Base-by-base conservation (phyloP, 164 flowering plant genomes). In the Annona squamosa region DNA sequence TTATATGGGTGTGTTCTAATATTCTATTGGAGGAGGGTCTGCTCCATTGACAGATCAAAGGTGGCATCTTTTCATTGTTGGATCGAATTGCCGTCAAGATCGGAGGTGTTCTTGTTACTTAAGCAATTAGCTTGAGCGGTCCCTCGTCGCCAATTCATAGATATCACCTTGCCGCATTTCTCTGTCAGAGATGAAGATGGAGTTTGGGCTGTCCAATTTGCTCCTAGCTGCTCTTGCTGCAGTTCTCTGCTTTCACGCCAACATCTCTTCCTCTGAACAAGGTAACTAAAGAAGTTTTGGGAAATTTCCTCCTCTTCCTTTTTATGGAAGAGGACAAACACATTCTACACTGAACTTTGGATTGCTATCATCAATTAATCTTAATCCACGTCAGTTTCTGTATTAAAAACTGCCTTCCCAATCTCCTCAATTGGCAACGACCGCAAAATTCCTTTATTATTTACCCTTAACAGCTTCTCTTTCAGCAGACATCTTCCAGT, bases 221-320 rank as follows among this genome's bases (percentile, higher is more conserved):
- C 17, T 69, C 64, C 44, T n/a, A 59, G 68, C 57, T 2, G 48
- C 67, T 64, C 64, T 73, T 71, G 57, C 52, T 57, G 71, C 56
- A 6, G 42, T 70, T 43, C 73, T 77, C 47, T 65, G 46, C 69
- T 47, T 74, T 26, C 74, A 70, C 57, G 74, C 68, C 62, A 66
- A 65, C 68, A 26, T 26, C 37, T 70, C 73, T 48, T 67, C 19
- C 66, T 70, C 79, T 10, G 71, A 77, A 18, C 73, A 70, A 71
- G 76, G 79, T 77, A 71, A 41, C 37, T 26, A 26, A 26, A 26
- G 4, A 18, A 72, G 9, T 48, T 68, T 46, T 69, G 18, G 5
- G 12, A 6, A 7, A 56, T 56, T 1, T 56, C 16, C 61, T 6
- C 16, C 3, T 56, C 7, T 56, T 56, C 61, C 37, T 26, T 26